phyloP scores from a whole-genome alignment of 2,329 filamentous ascomycete genomes.

The Exophiala dermatitidis region DNA sequence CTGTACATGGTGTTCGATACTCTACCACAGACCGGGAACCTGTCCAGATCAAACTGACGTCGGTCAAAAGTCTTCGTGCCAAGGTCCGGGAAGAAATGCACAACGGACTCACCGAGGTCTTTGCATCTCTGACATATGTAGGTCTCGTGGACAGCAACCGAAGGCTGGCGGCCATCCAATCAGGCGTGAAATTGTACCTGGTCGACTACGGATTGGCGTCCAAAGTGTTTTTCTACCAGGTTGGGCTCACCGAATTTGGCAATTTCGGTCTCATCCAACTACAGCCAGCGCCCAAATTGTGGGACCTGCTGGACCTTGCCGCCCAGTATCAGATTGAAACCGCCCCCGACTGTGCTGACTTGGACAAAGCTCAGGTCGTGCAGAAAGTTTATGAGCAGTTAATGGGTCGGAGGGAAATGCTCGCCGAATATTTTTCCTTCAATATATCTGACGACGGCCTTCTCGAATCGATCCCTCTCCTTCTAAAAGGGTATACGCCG shows the following conservation, averaged over 20 bases:
- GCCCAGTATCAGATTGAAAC: slow-evolving; percentile 61
- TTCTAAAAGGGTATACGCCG: slow-evolving; percentile 84
- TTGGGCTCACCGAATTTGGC: slow-evolving; percentile 88
- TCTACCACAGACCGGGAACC: slow-evolving; percentile 63
- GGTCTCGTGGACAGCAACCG: slow-evolving; percentile 82
- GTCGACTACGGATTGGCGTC: slow-evolving; percentile 85
- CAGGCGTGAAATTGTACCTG: slow-evolving; percentile 83
- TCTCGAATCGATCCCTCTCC: slow-evolving; percentile 69
- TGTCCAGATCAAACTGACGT: slow-evolving; percentile 67
- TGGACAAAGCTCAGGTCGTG: slow-evolving; percentile 52
- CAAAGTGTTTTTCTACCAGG: slow-evolving; percentile 90
- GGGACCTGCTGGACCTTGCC: slow-evolving; percentile 64
- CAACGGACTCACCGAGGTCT: slow-evolving; percentile 75
- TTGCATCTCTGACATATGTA: slow-evolving; percentile 84
- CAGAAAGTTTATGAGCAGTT: slow-evolving; percentile 61
- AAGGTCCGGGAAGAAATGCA: slow-evolving; percentile 77
- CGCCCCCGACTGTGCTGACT: slow-evolving; percentile 30
- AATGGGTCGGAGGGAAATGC: slow-evolving; percentile 72
- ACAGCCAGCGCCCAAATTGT: slow-evolving; percentile 64
- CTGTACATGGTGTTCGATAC: slow-evolving; percentile 57
- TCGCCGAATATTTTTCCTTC: slow-evolving; percentile 85
- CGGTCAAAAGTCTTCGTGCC: slow-evolving; percentile 74
- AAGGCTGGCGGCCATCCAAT: slow-evolving; percentile 85
- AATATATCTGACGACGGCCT: slow-evolving; percentile 72
- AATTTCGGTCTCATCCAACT: slow-evolving; percentile 86